These are phyloP conservation scores for Capsicum baccatum DNA, from an alignment of 257 asterid species.

Conservation along the genomic window DNA sequence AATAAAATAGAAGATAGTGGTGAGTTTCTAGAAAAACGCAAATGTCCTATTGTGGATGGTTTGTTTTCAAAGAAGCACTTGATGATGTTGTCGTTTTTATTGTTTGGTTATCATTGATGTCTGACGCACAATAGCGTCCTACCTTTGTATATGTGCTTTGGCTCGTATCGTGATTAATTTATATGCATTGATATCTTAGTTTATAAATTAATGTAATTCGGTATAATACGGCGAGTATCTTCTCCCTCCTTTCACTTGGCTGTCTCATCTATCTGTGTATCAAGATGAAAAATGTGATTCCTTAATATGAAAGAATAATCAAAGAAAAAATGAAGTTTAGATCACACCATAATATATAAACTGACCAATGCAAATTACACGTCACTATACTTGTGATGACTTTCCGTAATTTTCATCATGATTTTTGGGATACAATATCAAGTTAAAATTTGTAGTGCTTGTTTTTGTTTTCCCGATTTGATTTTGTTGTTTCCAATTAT, in stretches of 20 bases:
- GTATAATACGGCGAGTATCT: background rate
- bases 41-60: constrained; percentile 40
- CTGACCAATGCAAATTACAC: background rate
- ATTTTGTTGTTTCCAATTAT: no score
- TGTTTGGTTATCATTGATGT: constrained; percentile 49
- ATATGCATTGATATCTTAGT: no score
- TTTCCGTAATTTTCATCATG: background rate
- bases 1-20: background rate
- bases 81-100: constrained; percentile 41
- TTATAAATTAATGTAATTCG: background rate
- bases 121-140: constrained; percentile 48
- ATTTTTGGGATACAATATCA: background rate
- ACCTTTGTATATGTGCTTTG: background rate
- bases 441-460: background rate
- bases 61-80: constrained; percentile 53
- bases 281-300: background rate
- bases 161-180: background rate
- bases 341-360: background rate
- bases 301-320: constrained; percentile 5
- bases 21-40: constrained; percentile 51
- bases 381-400: background rate
- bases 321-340: background rate
- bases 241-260: constrained; percentile 40
- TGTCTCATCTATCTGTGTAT: background rate
- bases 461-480: no score